Percentiles rank a stretch among this genome's conserved stretches.
These are phyloP conservation scores for Backusella mclennaniae DNA, from an alignment of 192 early-diverging fungal species.

Conservation along the genomic window DNA sequence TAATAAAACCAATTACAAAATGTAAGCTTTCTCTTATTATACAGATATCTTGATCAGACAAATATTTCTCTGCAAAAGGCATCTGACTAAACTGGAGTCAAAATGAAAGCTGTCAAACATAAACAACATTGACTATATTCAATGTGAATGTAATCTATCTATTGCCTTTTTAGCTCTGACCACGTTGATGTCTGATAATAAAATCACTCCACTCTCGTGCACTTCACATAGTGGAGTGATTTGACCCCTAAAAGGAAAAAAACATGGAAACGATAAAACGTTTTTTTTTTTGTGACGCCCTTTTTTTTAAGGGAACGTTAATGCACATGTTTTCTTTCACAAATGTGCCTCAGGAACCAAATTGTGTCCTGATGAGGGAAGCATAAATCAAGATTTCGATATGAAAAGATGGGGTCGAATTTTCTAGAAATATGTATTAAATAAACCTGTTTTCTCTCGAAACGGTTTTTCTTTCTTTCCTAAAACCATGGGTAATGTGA, in stretches of 20 bases:
- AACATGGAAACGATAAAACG: background rate
- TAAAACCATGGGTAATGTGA: background rate
- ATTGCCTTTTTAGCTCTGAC: background rate
- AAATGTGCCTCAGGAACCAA: background rate
- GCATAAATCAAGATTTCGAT: background rate
- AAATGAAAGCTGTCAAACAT: too few relatives aligned
- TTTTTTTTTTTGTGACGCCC: background rate
- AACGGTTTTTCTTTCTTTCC: background rate
- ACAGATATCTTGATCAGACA: too few relatives aligned
- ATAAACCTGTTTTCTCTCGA: background rate
- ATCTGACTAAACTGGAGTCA: too few relatives aligned
- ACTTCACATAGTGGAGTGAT: background rate
- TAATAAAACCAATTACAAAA: too few relatives aligned
- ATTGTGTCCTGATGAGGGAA: background rate
- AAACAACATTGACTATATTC: too few relatives aligned
- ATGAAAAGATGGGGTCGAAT: background rate
- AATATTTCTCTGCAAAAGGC: too few relatives aligned
- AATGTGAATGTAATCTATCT: background rate
- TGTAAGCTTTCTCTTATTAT: too few relatives aligned
- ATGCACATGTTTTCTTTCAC: background rate
- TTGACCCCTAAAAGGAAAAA: background rate
- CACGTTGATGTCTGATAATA: background rate
- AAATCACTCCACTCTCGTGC: background rate
- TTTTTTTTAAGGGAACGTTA: background rate
- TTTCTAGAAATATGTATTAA: background rate